Base-by-base conservation (phyloP, 306 rosid genomes). In the Dalbergia cochinchinensis region DNA sequence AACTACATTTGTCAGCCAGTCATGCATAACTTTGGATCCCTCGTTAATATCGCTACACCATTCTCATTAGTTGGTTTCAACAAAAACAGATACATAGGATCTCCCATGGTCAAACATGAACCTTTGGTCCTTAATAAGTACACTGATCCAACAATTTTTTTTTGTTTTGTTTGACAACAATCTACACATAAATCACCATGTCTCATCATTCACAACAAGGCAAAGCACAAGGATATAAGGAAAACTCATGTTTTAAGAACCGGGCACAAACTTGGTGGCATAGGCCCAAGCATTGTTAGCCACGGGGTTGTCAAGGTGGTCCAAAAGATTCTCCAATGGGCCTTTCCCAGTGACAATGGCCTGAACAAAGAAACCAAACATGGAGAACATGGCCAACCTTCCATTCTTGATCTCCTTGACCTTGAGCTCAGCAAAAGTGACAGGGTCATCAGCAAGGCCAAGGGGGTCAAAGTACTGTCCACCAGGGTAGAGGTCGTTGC, bases 271-370 rank as follows among this genome's bases (percentile, higher is more conserved):
- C 88, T 92, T 94, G 60, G 98, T 94, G 70, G 98, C 97, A 83
- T 90, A 94, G 78, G 89, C 94, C 98, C 98, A 94, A 4, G 96
- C 96, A 79, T 92, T 94, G 75, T 94, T 94, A 45, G 97, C 97
- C 53, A 94, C 98, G 31, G 97, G 98, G 81, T 92, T 87, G 50
- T 94, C 98, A 68, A 94, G 80, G 83, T 94, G 97, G 76, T 92
- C 98, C 80, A 94, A 77, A 18, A 94, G 90, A 74, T 92, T 94
- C 90, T 94, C 98, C 67, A 94, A 81, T 0, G 96, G 98, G 0
- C 97, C 98, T 77, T 94, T 92, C 1, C 97, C 98, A 0, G 98
- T 94, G 65, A 94, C 94, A 78, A 94, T 94, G 83, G 98, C 98
- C 76, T 94, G 98, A 53, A 94, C 98, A 81, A 92, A 94, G 93